Conservation (phyloP, 2,329 filamentous ascomycete genomes). For the Ophiocordyceps camponoti-saundersi region DNA sequence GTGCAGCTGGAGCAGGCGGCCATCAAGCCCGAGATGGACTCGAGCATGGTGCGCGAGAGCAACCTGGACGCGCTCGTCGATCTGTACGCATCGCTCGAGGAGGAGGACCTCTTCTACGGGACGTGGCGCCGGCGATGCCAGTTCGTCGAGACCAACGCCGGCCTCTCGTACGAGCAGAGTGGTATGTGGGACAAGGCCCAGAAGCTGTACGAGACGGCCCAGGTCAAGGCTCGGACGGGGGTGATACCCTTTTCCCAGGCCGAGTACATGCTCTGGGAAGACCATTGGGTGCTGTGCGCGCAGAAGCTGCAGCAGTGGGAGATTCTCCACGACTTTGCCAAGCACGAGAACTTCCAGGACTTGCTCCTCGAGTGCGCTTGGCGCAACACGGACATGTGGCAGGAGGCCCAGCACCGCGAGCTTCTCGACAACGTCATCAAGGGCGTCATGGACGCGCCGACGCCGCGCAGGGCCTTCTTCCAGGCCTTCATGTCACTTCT, state of each 20-base stretch:
- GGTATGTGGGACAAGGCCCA: conserved; percentile 99
- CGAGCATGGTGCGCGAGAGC: conserved; percentile 71
- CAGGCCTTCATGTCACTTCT: conserved; percentile 95
- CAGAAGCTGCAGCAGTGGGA: conserved; percentile 99
- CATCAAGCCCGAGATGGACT: conserved; percentile 71
- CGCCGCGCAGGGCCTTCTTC: conserved; percentile 87
- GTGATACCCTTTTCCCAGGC: conserved; percentile 91
- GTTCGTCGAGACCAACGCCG: conserved; percentile 94
- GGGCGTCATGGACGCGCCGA: conserved; percentile 93
- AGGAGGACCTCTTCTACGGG: conserved; percentile 95
- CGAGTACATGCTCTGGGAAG: conserved; percentile 99
- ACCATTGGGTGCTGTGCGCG: conserved; percentile 95
- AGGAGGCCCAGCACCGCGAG: conserved; percentile 68
- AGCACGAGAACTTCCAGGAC: conserved; percentile 97
- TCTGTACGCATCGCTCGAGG: conserved; percentile 75
- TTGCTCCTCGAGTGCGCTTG: conserved; percentile 88
- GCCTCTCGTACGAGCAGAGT: conserved; percentile 93
- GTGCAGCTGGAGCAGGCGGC: conserved; percentile 81
- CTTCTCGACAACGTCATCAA: conserved; percentile 88
- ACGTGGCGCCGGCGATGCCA: conserved; percentile 91
- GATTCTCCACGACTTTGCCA: conserved; percentile 90
- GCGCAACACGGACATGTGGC: conserved; percentile 93
- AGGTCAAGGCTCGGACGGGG: conserved; percentile 91
- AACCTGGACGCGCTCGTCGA: conserved; percentile 93
- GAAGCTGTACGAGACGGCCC: conserved; percentile 87